Conservation (phyloP, 2,329 filamentous ascomycete species). For the Eurotiales sp. region DNA sequence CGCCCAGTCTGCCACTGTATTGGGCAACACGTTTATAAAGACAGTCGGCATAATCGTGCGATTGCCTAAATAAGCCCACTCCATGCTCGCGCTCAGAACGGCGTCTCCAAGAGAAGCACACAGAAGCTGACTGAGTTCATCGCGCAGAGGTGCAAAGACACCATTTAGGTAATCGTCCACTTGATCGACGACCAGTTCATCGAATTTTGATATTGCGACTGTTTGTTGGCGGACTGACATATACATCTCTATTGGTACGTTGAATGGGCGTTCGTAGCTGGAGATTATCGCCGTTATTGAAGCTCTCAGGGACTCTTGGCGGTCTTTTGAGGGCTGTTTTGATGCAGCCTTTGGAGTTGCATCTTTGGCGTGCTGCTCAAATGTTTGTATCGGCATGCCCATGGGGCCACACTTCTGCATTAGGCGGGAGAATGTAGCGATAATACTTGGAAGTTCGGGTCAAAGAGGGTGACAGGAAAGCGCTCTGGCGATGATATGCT, state of each 20-base stretch:
- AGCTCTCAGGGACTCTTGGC: neutral
- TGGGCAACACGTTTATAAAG: neutral
- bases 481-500: too few species aligned
- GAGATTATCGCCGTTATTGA: neutral
- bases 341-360: too few species aligned
- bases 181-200: neutral
- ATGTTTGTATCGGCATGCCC: neutral
- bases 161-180: neutral
- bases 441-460: too few species aligned
- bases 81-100: neutral
- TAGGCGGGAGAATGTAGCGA: too few species aligned
- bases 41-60: slow-evolving; percentile 1
- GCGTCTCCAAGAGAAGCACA: neutral
- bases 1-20: slow-evolving; percentile 9
- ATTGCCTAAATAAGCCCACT: neutral
- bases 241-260: slow-evolving; percentile 9
- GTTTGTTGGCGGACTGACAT: neutral
- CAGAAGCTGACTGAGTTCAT: neutral
- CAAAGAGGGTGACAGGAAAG: too few species aligned
- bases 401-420: too few species aligned
- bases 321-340: too few species aligned
- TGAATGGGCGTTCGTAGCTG: neutral
- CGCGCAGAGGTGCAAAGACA: neutral
- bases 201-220: neutral
- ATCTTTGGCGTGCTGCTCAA: neutral